These are phyloP conservation scores for Phanerochaete carnosa DNA, from an alignment of 768 basidiomycete genomes.

Conservation along the genomic window DNA sequence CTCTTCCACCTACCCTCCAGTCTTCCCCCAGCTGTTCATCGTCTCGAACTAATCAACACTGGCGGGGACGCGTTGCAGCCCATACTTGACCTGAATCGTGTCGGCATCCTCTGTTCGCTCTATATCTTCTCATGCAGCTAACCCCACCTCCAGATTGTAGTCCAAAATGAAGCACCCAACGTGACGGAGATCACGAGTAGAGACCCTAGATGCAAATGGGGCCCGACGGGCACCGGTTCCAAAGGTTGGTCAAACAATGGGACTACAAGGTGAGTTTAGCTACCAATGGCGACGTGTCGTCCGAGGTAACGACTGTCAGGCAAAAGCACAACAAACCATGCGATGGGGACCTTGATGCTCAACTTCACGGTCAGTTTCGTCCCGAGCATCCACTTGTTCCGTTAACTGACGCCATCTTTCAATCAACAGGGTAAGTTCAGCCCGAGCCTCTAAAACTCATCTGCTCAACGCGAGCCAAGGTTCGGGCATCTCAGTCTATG, in stretches of 20 bases:
- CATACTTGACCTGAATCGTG: slow-evolving; percentile 14
- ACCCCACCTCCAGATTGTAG: neutral
- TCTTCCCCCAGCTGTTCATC: slow-evolving; percentile 9
- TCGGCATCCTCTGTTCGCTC: neutral
- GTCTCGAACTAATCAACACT: slow-evolving; percentile 13
- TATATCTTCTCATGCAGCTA: neutral
- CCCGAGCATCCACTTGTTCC: neutral
- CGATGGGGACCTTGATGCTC: neutral
- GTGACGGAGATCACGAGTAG: neutral
- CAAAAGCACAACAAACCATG: neutral
- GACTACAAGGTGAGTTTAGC: neutral
- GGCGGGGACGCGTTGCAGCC: neutral
- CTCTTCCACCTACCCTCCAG: neutral
- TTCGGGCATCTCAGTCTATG: neutral
- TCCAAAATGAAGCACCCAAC: neutral
- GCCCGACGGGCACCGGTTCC: neutral
- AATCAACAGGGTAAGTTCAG: neutral
- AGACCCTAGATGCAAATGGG: neutral
- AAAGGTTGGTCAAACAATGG: neutral
- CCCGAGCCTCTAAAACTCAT: neutral
- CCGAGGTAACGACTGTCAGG: neutral
- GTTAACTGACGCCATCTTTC: neutral
- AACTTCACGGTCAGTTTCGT: neutral
- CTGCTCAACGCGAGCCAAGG: neutral
- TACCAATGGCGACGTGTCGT: neutral